phyloP scores from a whole-genome alignment of 306 rosid genomes.

The Corylus heterophylla region DNA sequence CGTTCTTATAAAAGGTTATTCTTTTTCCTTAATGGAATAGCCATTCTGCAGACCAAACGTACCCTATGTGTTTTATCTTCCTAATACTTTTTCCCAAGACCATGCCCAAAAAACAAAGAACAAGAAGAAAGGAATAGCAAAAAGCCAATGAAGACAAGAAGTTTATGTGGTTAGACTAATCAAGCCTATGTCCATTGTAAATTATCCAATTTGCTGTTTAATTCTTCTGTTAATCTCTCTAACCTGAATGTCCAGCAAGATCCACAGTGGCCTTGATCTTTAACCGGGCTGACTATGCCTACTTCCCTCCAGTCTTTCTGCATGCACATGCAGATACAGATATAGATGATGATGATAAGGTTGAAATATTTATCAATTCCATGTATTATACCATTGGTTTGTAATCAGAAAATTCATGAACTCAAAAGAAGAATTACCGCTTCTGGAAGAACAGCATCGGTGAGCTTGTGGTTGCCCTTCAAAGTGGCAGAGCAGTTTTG shows the following conservation, averaged over 20 bases:
- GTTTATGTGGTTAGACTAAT: too few species aligned
- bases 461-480: slow-evolving; percentile 66
- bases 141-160: too few species aligned
- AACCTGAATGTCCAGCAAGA: slow-evolving; percentile 79
- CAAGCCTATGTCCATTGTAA: too few species aligned
- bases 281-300: slow-evolving; percentile 75
- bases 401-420: background rate
- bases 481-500: slow-evolving; percentile 95
- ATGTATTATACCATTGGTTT: background rate
- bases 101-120: too few species aligned
- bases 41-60: too few species aligned
- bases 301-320: slow-evolving; percentile 96
- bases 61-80: too few species aligned
- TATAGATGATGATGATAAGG: background rate
- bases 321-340: background rate
- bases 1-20: too few species aligned
- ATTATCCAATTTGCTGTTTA: too few species aligned
- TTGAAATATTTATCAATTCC: background rate
- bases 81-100: too few species aligned
- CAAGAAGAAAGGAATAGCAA: too few species aligned
- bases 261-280: slow-evolving; percentile 78
- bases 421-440: slow-evolving; percentile 31
- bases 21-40: too few species aligned
- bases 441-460: slow-evolving; percentile 58
- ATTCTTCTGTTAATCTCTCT: background rate